Base-by-base conservation (phyloP, 176 grass and related monocot genomes). In the Musa itinerans region DNA sequence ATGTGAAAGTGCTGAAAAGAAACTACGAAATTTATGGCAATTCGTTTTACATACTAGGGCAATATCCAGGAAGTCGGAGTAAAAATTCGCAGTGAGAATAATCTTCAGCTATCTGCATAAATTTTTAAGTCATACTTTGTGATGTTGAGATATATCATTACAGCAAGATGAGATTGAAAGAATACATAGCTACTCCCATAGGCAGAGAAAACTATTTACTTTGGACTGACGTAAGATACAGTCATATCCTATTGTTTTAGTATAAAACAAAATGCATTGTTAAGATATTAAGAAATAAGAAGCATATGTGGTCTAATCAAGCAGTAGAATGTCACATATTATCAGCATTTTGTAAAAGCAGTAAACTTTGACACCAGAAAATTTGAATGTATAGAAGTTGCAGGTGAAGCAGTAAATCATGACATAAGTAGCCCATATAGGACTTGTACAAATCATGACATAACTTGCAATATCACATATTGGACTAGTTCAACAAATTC, bases 11-110 rank as follows among this genome's bases (percentile, higher is more conserved):
- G 34, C 29, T 20, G 43, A 70, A 76, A 81, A 29, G 8, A 58
- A 76, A 63, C 29, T 59, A 29, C 65, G 49, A 50, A n/a, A n/a
- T 51, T 26, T 53, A 20, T 25, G n/a, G 1, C 29, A 77, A 65
- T 49, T 72, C 43, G 56, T 58, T 71, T 17, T 27, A 90, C 94
- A 70, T 91, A 98, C 94, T 98, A 72, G 94, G 94, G 59, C 94
- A 98, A 80, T 93, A 93, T 86, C 88, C 94, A 23, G 94, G 94
- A 78, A 98, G 94, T 68, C 94, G 86, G 62, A 98, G 86, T 81
- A 98, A 84, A 78, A 98, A 87, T 73, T 93, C 90, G 79, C 90
- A 93, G 67, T 91, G 88, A 26, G 94, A 98, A 73, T 93, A 98
- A 80, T 98, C 94, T 79, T 98, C 94, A 65, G 94, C 94, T 69